Percentiles rank a stretch among this genome's conserved stretches.
phyloP scores from a whole-genome alignment of 2,329 filamentous ascomycete genomes.

The Colletotrichum sp. region DNA sequence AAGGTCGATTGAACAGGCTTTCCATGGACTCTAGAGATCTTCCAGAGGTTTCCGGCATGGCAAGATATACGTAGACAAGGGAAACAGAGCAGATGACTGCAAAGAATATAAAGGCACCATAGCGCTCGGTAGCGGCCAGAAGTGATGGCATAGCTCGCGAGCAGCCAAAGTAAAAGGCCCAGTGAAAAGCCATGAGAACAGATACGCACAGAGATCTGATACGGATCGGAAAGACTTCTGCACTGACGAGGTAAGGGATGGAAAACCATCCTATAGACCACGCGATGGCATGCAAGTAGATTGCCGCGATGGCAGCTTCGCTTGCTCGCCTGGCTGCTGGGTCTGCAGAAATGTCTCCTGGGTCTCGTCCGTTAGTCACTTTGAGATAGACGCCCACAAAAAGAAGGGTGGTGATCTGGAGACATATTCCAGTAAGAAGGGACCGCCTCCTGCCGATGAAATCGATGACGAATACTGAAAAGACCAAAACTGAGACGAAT shows the following conservation, averaged over 20 bases:
- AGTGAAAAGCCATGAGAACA: slow-evolving; percentile 49
- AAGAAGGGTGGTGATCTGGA: slow-evolving; percentile 34
- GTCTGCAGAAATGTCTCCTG: slow-evolving; percentile 19
- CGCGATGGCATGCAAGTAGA: slow-evolving; percentile 47
- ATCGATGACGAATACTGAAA: slow-evolving; percentile 33
- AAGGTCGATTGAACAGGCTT: slow-evolving; percentile 30
- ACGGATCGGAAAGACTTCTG: slow-evolving; percentile 47
- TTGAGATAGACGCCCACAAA: slow-evolving; percentile 35
- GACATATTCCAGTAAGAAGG: slow-evolving; percentile 35
- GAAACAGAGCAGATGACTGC: slow-evolving; percentile 3
- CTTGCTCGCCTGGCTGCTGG: slow-evolving; percentile 32
- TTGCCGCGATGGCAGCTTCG: slow-evolving; percentile 44
- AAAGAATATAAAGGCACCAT: slow-evolving; percentile 19
- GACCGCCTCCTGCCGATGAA: slow-evolving; percentile 35
- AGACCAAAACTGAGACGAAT: slow-evolving; percentile 30
- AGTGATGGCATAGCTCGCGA: slow-evolving; percentile 38
- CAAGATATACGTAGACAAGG: slow-evolving; percentile 33
- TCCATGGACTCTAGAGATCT: slow-evolving; percentile 35
- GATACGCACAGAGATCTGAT: slow-evolving; percentile 45
- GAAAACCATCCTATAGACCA: slow-evolving; percentile 54
- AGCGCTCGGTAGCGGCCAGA: slow-evolving; percentile 33
- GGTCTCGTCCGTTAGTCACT: slow-evolving; percentile 28
- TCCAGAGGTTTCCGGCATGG: slow-evolving; percentile 35
- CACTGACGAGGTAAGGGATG: slow-evolving; percentile 49
- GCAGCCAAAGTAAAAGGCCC: slow-evolving; percentile 38